Evolutionary conservation across 441 rosid species (phyloP), one percentile per base, ranked within the genome.

Genomic region (Populus trichocarpa): DNA sequence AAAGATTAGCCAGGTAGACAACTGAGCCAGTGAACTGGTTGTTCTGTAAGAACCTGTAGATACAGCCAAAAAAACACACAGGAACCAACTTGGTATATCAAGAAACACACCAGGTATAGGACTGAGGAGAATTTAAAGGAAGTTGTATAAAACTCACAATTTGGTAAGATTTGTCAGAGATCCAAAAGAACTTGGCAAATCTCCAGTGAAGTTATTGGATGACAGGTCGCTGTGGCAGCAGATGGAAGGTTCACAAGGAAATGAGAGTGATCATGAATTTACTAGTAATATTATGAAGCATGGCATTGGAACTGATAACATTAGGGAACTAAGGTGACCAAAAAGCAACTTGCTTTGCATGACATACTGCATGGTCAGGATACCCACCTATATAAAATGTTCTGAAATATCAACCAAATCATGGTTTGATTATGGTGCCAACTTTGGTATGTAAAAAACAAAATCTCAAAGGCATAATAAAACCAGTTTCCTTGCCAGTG

Each of bases 21-120:
- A 97, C 93, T 33, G 99, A 95, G 89, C 99, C 99, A 18, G 98
- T 91, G 76, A 96, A 92, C 70, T 80, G 83, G 88, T 96, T 96
- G 79, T 85, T 90, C 92, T 88, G 97, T 86, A 96, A 86, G 89
- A 85, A 90, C 88, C 98, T 96, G 90, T 76, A 76, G 69, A 79
- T 76, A 63, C 16, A 71, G 42, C 70, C 66, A 74, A 69, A 72
- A 26, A 8, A 64, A 33, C 23, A 67, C 35, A 73, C 26, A 72
- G 68, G 26, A 79, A 68, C 70, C 67, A 73, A 70, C 50, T 59
- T 59, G 63, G 40, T 71, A 16, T 18, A 46, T 38, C n/a, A 38
- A 36, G 35, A 83, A 68, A 70, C 69, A 36, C 12, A 36, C 57
- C 28, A 33, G 22, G 26, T 16, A 32, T 32, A 40, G 73, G 53